phyloP scores from a whole-genome alignment of 495 filamentous ascomycete genomes.

The Talaromyces wortmannii region DNA sequence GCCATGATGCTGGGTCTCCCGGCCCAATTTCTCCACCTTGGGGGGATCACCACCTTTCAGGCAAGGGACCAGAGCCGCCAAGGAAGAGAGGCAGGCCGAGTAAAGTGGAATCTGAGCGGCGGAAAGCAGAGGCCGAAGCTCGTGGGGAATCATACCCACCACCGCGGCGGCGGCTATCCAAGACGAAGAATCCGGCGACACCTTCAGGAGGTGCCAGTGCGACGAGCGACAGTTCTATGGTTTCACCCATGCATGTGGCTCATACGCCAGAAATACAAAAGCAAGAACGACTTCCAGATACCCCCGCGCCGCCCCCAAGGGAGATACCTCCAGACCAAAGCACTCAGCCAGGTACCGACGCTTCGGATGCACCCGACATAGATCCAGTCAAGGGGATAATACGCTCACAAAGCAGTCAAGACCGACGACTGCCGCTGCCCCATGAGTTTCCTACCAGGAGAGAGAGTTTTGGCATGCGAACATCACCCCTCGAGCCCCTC shows the following conservation, averaged over 20 bases:
- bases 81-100: constrained; percentile 56
- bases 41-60: constrained; percentile 7
- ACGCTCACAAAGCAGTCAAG: constrained; percentile 1
- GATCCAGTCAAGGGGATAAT: constrained; percentile 5
- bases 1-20: constrained; percentile 31
- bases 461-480: not conserved
- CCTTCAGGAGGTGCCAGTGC: constrained; percentile 24
- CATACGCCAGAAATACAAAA: constrained; percentile 3
- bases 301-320: not conserved
- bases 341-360: not conserved
- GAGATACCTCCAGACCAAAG: not conserved
- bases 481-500: not conserved
- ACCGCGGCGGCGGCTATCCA: constrained; percentile 22
- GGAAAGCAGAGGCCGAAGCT: constrained; percentile 43
- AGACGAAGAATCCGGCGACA: constrained; percentile 22
- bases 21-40: constrained; percentile 30
- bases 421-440: constrained; percentile 2
- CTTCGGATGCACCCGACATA: constrained; percentile 2
- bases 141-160: constrained; percentile 45
- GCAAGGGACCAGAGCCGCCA: constrained; percentile 27
- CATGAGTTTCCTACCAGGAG: not conserved
- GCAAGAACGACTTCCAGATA: not conserved
- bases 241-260: constrained; percentile 3
- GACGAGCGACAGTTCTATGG: constrained; percentile 3
- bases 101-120: constrained; percentile 47